Evolutionary conservation across 75 land plant species (phyloP).

Genomic region (Pinus tabuliformis): DNA sequence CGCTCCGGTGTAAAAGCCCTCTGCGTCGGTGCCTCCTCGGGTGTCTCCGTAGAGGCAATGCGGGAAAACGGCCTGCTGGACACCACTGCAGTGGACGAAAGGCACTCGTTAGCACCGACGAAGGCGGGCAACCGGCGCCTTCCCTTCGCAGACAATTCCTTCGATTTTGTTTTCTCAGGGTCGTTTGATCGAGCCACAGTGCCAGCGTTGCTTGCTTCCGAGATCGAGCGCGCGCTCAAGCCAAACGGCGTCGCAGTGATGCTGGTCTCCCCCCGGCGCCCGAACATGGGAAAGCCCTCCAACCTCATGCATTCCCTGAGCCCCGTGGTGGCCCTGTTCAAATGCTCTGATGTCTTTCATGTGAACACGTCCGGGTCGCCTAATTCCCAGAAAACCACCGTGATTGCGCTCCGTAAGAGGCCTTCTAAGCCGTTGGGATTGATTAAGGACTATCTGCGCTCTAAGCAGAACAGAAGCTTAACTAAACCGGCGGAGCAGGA

Average conservation of each 20-base stretch:
- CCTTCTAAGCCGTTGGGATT: too few species aligned
- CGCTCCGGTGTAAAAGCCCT: background rate
- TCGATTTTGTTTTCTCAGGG: conserved; percentile 19
- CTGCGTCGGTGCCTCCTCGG: conserved; percentile 4
- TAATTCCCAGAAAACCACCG: background rate
- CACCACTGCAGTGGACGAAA: background rate
- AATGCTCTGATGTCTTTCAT: background rate
- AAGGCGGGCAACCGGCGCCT: background rate
- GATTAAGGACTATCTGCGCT: background rate
- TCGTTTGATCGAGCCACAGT: conserved; percentile 7
- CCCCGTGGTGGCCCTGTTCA: background rate
- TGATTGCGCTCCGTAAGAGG: background rate
- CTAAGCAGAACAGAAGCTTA: too few species aligned
- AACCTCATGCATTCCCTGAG: background rate
- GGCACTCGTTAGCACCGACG: background rate
- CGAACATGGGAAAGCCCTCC: background rate
- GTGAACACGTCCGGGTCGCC: background rate
- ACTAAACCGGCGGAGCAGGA: too few species aligned
- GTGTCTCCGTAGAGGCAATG: background rate
- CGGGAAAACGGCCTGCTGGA: background rate
- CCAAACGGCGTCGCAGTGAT: conserved; percentile 7
- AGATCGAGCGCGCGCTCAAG: conserved; percentile 19
- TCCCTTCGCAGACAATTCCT: background rate
- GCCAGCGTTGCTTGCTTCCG: conserved; percentile 14
- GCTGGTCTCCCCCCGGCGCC: background rate